Evolutionary conservation across 768 basidiomycete genomes (phyloP).

Genomic region (Collybiopsis luxurians): DNA sequence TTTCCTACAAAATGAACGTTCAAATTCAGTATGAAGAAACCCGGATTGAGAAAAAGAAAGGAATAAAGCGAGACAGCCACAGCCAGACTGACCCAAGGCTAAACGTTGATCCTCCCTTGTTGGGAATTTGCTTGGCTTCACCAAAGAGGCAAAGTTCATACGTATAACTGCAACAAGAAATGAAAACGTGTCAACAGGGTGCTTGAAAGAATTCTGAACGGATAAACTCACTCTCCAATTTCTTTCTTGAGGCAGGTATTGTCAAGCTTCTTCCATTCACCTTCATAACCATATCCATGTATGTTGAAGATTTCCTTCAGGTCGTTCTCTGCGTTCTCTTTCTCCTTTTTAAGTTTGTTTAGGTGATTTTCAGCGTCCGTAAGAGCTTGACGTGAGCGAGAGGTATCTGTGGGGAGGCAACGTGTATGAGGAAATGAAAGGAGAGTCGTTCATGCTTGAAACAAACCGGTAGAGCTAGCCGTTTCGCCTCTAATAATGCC

Average conservation of each 20-base stretch:
- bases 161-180: constrained; percentile 62
- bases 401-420: constrained; percentile 41
- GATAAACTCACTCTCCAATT: constrained; percentile 77
- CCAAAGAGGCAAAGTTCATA: constrained; percentile 94
- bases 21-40: no score
- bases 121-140: constrained; percentile 84
- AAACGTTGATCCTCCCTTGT: constrained; percentile 69
- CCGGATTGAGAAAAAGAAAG: constrained; percentile 4
- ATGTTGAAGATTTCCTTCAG: constrained; percentile 63
- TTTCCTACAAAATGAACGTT: constrained; percentile 51
- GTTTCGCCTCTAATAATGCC: constrained; percentile 49
- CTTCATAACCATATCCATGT: constrained; percentile 70
- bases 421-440: background rate
- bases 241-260: constrained; percentile 76
- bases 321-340: constrained; percentile 53
- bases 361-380: constrained; percentile 63
- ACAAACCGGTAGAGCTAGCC: constrained; percentile 40
- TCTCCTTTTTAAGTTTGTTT: constrained; percentile 47
- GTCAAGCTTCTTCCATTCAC: constrained; percentile 97
- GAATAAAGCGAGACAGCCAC: background rate
- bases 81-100: constrained; percentile 72
- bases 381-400: constrained; percentile 60
- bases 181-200: background rate
- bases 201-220: background rate
- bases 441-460: background rate